Base-by-base conservation (phyloP, 169 alveolate genomes). In the Plasmodium inui region DNA sequence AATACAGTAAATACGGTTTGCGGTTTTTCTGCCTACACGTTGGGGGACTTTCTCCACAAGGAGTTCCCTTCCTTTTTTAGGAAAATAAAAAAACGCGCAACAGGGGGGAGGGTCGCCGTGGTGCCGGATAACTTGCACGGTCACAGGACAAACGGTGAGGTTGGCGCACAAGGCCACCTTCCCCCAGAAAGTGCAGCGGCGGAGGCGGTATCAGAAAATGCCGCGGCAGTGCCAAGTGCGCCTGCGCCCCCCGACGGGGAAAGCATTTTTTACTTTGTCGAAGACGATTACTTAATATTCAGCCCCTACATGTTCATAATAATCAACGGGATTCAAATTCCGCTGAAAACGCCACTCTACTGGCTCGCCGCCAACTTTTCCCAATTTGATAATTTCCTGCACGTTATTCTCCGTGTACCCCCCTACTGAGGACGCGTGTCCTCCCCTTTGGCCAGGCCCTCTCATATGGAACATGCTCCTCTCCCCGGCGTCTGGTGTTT, bases 311-410 rank as follows among this genome's bases (percentile, higher is more conserved):
- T 89, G 90, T 80, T 89, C 55, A 70, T 89, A 70, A 89, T 89
- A 57, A 44, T 89, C 19, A 89, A 89, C 76, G 94, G 94, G 8
- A 89, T 89, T 61, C 94, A 89, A 89, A 89, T 89, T 41, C 94
- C 94, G 17, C 73, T 89, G 57, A 89, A 70, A 9, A 79, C 94
- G 3, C 94, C 94, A 19, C 57, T 89, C 30, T 89, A 89, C 41
- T 89, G 94, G 94, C 83, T 89, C 30, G 34, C 32, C 9, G 22
- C 80, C 10, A 89, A 89, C 53, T 89, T 89, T 80, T 55, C 91
- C 32, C 91, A 89, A 26, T 80, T 89, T 39, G 94, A 89, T 73
- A 79, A 89, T 50, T 79, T 89, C 22, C 82, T 89, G n/a, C 94
- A 89, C 41, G 61, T 89, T 80, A 89, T 81, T 50, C 53, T 89